Conservation (phyloP, 805 yeast genomes). For the Maudiozyma bulderi region DNA sequence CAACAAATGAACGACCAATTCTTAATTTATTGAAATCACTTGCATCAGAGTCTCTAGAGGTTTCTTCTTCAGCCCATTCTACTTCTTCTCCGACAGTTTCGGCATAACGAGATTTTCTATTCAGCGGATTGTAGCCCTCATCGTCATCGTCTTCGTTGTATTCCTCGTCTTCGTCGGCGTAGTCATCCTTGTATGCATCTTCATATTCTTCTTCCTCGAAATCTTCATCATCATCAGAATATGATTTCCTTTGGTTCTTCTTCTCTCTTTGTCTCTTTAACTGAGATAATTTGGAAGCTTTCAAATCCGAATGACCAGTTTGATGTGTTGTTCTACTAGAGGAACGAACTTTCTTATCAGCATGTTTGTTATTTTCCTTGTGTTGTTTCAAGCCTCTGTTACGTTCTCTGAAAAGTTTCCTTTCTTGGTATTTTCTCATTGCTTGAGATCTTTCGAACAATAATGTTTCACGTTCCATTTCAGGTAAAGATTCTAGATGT, state of each 20-base stretch:
- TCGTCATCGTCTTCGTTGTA: conserved; percentile 35
- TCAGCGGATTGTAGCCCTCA: conserved; percentile 32
- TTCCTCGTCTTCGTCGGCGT: conserved; percentile 31
- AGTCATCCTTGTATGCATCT: conserved; percentile 38
- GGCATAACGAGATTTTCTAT: conserved; percentile 25
- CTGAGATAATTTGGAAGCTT: conserved; percentile 52
- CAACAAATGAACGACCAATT: conserved; percentile 68
- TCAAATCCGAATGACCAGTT: conserved; percentile 32
- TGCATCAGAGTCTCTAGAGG: conserved; percentile 38
- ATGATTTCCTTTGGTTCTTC: conserved; percentile 37
- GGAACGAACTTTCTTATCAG: conserved; percentile 20
- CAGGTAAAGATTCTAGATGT: conserved; percentile 62
- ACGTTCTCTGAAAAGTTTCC: conserved; percentile 74
- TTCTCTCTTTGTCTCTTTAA: conserved; percentile 68
- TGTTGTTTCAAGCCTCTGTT: conserved; percentile 40
- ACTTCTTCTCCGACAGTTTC: conserved; percentile 42
- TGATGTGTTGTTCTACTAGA: conserved; percentile 31
- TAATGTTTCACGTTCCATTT: conserved; percentile 83
- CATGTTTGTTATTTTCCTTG: conserved; percentile 20
- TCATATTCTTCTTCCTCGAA: conserved; percentile 32
- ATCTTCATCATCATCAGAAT: conserved; percentile 35
- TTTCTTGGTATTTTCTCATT: conserved; percentile 79
- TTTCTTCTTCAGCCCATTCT: conserved; percentile 39
- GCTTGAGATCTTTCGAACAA: conserved; percentile 89
- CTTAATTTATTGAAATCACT: conserved; percentile 63